Base-by-base conservation (phyloP, 768 basidiomycete species). In the Suillus luteus region DNA sequence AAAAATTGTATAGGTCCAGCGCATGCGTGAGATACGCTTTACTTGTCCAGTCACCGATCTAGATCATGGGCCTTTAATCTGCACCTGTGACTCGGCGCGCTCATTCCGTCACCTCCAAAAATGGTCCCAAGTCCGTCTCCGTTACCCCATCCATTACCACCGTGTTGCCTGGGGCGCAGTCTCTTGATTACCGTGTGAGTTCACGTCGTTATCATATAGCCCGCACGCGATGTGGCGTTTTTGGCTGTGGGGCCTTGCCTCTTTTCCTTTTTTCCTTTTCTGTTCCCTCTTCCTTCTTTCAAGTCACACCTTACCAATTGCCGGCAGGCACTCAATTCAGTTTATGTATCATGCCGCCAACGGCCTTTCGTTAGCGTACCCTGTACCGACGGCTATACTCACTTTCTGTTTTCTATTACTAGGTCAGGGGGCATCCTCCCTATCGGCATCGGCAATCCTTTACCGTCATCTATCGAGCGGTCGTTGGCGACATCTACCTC, bases 181-280 rank as follows among this genome's bases (percentile, higher is more conserved):
- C 65, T 67, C 66, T 57, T 75, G 72, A 73, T 73, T 67, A 71
- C 70, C 72, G 74, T 67, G 55, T 59, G n/a, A 62, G 46, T 57
- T 27, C n/a, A 64, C 6, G 33, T 46, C 11, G n/a, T 24, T 31
- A 6, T 6, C 52, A 43, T 62, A 35, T 54, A 58, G 8, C 55
- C 65, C 63, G 62, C 64, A 62, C 51, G 62, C 15, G 63, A 11
- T 61, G 48, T 57, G 55, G 55, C 55, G 37, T 38, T 12, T 41
- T 19, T 37, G 46, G 27, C 46, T 63, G 22, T 35, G 7, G 31
- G 9, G 57, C 27, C 5, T 19, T 31, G 49, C 38, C 51, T 44
- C 19, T 15, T n/a, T 46, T 3, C 19, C 9, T 22, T 46, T 22
- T 46, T 46, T 22, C 44, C 24, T 51, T 51, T 51, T 51, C 5